Evolutionary conservation across 2,329 filamentous ascomycete genomes (phyloP), one percentile per base, ranked within the genome.

Genomic region (Trichothecium roseum): DNA sequence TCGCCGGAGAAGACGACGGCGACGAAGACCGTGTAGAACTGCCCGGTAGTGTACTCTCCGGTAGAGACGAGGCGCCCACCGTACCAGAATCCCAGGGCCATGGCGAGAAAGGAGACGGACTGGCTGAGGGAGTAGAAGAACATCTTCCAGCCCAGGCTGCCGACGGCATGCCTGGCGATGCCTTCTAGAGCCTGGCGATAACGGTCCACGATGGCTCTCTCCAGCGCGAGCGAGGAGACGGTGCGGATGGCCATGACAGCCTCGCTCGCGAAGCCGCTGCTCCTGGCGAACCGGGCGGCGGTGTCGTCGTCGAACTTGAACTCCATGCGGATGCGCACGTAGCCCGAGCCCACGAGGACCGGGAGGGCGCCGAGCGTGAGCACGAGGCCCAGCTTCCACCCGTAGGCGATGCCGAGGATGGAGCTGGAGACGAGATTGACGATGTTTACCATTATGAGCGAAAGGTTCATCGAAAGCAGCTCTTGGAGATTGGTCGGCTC

Each of bases 21-120:
- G 37, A 69, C 62, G 46, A 72, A 72, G 22, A 69, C 60, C 26
- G 63, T 55, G 44, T 71, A 71, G 48, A 71, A 72, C 31, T 67
- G 57, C 3, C 55, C 46, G 0, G 58, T 49, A 2, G 53, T 53
- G 43, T 72, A 71, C 42, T 73, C 68, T n/a, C 62, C 58, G 1
- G 48, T 54, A 1, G 59, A 59, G 6, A 66, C 49, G 4, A 64
- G 53, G 16, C 47, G 52, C 1, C 60, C 58, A 2, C 62, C 60
- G 28, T 64, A 61, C 59, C 57, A 62, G 35, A 62, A 62, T 1
- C 60, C 58, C 1, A 62, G 41, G 3, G 49, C 59, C 56, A 62
- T 59, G 24, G 51, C 52, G 5, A 59, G 50, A 24, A 59, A 55
- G 1, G 58, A 57, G 8, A 60, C 47, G 1, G 57, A 62, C 41